Evolutionary conservation across 768 basidiomycete species (phyloP), one percentile per base, ranked within the genome.

Genomic region (Grammothele lineata): DNA sequence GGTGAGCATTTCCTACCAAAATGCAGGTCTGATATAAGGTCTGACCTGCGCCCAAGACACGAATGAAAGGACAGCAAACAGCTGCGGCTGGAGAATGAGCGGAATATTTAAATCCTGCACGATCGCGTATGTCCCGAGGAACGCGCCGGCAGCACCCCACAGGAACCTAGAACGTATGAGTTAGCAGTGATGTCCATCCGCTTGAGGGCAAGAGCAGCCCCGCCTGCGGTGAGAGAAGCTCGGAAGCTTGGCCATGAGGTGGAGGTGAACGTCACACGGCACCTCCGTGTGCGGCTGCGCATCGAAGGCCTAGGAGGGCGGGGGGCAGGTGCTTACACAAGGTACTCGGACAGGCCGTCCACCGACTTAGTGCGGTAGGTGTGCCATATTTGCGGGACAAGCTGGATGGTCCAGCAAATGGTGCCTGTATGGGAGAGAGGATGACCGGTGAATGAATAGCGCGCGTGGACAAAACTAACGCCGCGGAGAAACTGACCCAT

Each of bases 371-470:
- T 68, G 27, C 77, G 71, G 68, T 77, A 84, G 53, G 76, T 85
- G 63, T 91, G 88, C 77, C 80, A 77, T 19, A 87, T 71, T 54
- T 88, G 85, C 5, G 86, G 87, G 25, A 87, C 61, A 12, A 88
- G 59, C 54, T 85, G 85, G 12, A 73, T 68, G 4, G 77, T 78
- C 85, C 85, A 86, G 50, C 76, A 78, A 10, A 85, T 62, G 0
- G 83, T 77, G 2, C 84, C 84, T 83, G 40, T 11, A 10, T 7
- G n/a, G n/a, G n/a, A n/a, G n/a, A n/a, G n/a, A n/a, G n/a, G n/a
- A n/a, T n/a, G n/a, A n/a, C n/a, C n/a, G n/a, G n/a, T n/a, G n/a
- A n/a, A n/a, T n/a, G n/a, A n/a, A n/a, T n/a, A n/a, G n/a, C n/a
- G n/a, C n/a, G n/a, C n/a, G n/a, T n/a, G n/a, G n/a, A n/a, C n/a